phyloP scores from a whole-genome alignment of 441 rosid genomes.

The Omphalea diandra region DNA sequence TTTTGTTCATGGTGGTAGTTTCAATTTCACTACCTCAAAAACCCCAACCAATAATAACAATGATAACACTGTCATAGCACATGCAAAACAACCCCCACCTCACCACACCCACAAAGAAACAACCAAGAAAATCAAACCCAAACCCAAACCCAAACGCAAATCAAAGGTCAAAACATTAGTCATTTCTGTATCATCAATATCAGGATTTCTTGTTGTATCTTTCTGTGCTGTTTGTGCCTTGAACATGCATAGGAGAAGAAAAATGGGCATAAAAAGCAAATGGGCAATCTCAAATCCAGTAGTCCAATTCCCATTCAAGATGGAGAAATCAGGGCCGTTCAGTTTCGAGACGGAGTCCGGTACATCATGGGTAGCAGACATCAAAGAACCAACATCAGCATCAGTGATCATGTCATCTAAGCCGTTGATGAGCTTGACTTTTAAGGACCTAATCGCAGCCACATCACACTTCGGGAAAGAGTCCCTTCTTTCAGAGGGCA shows the following conservation, averaged over 20 bases:
- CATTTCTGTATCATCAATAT: slow-evolving; percentile 41
- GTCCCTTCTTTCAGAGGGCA: slow-evolving; percentile 72
- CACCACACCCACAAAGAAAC: slow-evolving; percentile 11
- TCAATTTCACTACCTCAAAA: slow-evolving; percentile 36
- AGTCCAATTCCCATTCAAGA: slow-evolving; percentile 53
- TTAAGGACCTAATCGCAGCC: slow-evolving; percentile 87
- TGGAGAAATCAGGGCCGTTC: slow-evolving; percentile 89
- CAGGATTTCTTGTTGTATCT: slow-evolving; percentile 43
- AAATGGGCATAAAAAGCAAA: slow-evolving; percentile 41
- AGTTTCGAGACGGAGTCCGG: slow-evolving; percentile 83
- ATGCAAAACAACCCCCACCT: no score
- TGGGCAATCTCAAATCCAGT: slow-evolving; percentile 92
- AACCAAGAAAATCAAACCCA: slow-evolving; percentile 19
- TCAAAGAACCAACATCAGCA: slow-evolving; percentile 79
- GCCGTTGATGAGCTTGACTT: slow-evolving; percentile 83
- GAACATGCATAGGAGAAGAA: slow-evolving; percentile 38
- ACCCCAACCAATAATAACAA: slow-evolving; percentile 24
- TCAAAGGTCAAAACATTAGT: slow-evolving; percentile 34
- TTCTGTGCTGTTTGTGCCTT: slow-evolving; percentile 25
- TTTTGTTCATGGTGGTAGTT: slow-evolving; percentile 51
- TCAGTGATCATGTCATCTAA: slow-evolving; percentile 72
- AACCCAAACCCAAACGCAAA: no score
- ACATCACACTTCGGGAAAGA: slow-evolving; percentile 88
- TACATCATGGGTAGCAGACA: slow-evolving; percentile 86
- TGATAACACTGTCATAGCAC: no score